Base-by-base conservation (phyloP, 306 rosid species). In the Inga leiocalycina region DNA sequence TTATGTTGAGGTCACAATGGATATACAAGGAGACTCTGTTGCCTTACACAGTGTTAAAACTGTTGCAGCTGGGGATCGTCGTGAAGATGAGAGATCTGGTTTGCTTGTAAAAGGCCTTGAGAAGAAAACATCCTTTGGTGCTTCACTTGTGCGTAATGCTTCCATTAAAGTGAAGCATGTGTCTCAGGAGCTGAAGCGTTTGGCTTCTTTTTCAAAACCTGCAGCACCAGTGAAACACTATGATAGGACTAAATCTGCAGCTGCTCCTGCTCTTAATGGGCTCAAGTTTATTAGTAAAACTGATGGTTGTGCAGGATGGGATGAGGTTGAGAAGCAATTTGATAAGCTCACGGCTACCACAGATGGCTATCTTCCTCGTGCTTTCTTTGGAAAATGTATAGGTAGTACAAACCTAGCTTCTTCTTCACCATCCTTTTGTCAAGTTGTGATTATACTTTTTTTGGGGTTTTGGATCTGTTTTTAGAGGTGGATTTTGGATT, bases 301-400 rank as follows among this genome's bases (percentile, higher is more conserved):
- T 0, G 93, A 39, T 48, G 81, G 74, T 2, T 81, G 69, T 81
- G 88, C 79, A 44, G 92, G 91, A 2, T 89, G 92, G 92, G 51
- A 13, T 74, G 82, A 88, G 54, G 92, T 89, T 86, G 91, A 89
- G 80, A 84, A 84, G 74, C 85, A 79, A 43, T 87, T 87, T 66
- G 88, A 85, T 62, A 72, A 64, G 62, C 92, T 89, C 10, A 54
- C 85, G 39, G 82, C 81, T 77, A 57, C 81, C 71, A 82, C 89
- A 56, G 79, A 80, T 73, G 93, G 87, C 3, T 74, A 67, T 54
- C 93, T 92, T 76, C 87, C 83, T 65, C 93, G 90, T 41, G 74
- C 88, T 4, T 85, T 74, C 59, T 92, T 92, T 39, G 92, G 86
- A 30, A 84, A 86, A 78, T 92, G 96, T 80, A 90, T 92, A 74